These are phyloP conservation scores for Platanthera zijinensis DNA, from an alignment of 106 monocot species.

Conservation along the genomic window DNA sequence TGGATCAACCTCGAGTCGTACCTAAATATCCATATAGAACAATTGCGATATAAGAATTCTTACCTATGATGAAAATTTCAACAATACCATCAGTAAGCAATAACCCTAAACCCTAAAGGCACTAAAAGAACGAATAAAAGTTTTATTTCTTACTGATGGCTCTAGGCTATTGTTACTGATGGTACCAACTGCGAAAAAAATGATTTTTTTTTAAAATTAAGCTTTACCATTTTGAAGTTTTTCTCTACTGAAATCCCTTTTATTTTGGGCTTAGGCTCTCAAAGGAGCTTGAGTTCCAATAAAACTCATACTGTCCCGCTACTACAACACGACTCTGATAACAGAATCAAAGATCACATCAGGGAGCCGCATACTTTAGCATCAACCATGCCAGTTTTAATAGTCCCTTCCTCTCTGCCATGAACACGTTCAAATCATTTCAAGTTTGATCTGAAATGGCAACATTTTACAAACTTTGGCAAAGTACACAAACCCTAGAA, in stretches of 20 bases:
- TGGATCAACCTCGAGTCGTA: background rate
- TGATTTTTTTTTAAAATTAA: no score
- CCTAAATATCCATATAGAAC: background rate
- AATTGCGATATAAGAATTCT: background rate
- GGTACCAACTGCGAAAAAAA: no score
- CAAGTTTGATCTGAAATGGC: background rate
- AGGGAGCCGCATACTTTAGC: background rate
- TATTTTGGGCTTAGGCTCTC: no score
- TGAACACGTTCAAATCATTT: background rate
- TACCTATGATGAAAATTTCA: background rate
- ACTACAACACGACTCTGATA: no score
- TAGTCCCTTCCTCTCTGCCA: background rate
- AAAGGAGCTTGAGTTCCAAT: no score
- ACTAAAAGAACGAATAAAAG: background rate
- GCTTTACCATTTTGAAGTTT: no score
- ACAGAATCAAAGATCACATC: background rate
- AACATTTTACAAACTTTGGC: background rate
- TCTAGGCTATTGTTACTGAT: no score
- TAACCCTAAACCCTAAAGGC: background rate
- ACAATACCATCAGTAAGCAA: background rate
- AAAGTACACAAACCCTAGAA: background rate
- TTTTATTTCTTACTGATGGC: no score
- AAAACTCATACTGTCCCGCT: no score
- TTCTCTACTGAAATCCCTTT: no score
- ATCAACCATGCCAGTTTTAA: background rate